Evolutionary conservation across 768 basidiomycete species (phyloP), one percentile per base, ranked within the genome.

Genomic region (Lyophyllum atratum): DNA sequence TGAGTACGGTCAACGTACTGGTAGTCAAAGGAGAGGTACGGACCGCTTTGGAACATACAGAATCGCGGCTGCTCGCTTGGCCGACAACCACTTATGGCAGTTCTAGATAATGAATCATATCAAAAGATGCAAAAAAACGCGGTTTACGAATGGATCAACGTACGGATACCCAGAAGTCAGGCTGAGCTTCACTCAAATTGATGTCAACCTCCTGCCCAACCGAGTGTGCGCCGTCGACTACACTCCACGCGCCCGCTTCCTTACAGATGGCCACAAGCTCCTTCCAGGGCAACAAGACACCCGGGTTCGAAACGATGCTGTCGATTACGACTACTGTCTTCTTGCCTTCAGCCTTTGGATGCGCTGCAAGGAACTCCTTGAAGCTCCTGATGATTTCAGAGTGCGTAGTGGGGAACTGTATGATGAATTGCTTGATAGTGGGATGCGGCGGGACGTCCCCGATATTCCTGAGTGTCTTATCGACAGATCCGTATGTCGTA

Each of bases 211-310:
- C 86, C 67, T 92, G 90, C 0, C 93, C 93, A 43, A 94, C 82
- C 11, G 85, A 84, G 67, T 95, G 93, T 3, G 93, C 92, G 0
- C 82, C 93, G 58, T 95, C 93, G 14, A 95, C 70, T n/a, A 94
- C 61, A 29, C 80, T 87, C 70, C 81, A 80, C 0, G 87, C 79
- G 0, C 83, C 82, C 37, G 86, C 83, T 59, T 86, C 79, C 26
- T 77, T 79, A 68, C 87, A 89, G 3, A 91, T 74, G 5, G 76
- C 64, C 0, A 89, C 85, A 70, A 93, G 77, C 57, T 87, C 84
- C 66, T 86, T 74, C 92, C 92, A 94, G 0, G 93, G 93, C n/a
- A 90, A 71, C 3, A 76, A 65, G 12, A 83, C 77, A 0, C 87
- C 92, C 0, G 92, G 92, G 40, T 75, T 76, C 11, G 87, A 81